A percentile compares a stretch with the other conserved stretches of the same genome.
phyloP scores from a whole-genome alignment of 768 basidiomycete genomes.

The Myochromella boudieri region DNA sequence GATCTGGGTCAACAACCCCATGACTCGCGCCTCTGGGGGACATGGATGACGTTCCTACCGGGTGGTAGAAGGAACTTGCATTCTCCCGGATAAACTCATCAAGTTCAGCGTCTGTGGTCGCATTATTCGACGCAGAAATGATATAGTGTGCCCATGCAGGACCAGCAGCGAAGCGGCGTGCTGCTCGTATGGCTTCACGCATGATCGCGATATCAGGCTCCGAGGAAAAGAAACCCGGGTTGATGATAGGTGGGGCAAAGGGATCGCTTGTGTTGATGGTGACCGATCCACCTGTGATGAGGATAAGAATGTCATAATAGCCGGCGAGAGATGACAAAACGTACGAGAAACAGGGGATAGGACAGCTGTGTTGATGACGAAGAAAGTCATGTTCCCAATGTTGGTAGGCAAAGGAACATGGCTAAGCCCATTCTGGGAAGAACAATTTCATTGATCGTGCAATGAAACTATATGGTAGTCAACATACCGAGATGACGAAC shows the following conservation, averaged over 20 bases:
- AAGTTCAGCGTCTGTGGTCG: conserved; percentile 29
- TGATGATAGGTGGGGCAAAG: conserved; percentile 13
- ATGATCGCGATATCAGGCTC: conserved; percentile 12
- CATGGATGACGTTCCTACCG: conserved; percentile 28
- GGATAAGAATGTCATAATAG: background rate
- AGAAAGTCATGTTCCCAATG: conserved; percentile 18
- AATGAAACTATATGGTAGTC: background rate
- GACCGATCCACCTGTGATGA: conserved; percentile 11
- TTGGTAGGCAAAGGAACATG: conserved; percentile 9
- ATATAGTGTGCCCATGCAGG: conserved; percentile 6
- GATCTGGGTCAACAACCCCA: conserved; percentile 20
- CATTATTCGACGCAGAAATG: conserved; percentile 4
- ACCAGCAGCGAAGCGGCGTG: conserved; percentile 6
- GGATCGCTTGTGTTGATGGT: conserved; percentile 8
- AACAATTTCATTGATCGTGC: background rate
- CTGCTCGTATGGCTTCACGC: conserved; percentile 7
- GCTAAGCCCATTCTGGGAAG: conserved; percentile 6
- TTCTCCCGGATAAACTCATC: conserved; percentile 24
- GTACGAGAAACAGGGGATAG: conserved; percentile 23
- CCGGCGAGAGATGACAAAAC: background rate
- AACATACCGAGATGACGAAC: conserved; percentile 17
- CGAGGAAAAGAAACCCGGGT: conserved; percentile 30
- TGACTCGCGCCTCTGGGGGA: conserved; percentile 10
- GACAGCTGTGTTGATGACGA: conserved; percentile 13
- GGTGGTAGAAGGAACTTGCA: conserved; percentile 22